phyloP scores from a whole-genome alignment of 768 basidiomycete genomes.

The Trichaptum fuscoviolaceum region DNA sequence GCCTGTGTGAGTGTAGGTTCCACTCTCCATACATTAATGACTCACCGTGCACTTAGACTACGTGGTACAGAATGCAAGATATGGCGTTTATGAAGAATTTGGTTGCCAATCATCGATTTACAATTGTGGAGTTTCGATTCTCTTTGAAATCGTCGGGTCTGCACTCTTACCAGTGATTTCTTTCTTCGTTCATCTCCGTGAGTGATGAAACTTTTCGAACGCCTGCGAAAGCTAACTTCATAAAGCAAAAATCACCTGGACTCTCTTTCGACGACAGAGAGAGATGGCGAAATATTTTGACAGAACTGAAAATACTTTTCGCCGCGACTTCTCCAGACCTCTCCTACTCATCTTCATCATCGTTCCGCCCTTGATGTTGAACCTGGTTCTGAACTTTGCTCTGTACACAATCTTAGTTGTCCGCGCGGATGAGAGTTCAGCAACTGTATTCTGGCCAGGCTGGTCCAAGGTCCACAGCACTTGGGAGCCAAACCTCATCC shows the following conservation, averaged over 20 bases:
- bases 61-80: constrained; percentile 38
- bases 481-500: not conserved
- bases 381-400: not conserved
- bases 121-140: not conserved
- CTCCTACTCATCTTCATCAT: not conserved
- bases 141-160: not conserved
- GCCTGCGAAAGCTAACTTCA: constrained; percentile 13
- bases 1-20: not conserved
- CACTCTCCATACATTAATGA: not conserved
- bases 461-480: not conserved
- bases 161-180: not conserved
- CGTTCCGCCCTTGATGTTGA: not conserved
- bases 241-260: not conserved
- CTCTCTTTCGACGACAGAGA: not conserved
- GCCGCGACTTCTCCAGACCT: not conserved
- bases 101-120: constrained; percentile 25
- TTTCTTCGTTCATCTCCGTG: constrained; percentile 6
- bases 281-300: not conserved
- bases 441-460: not conserved
- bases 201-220: constrained; percentile 8
- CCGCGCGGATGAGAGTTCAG: not conserved
- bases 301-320: not conserved
- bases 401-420: not conserved
- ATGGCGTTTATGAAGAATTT: constrained; percentile 34
- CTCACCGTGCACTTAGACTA: constrained; percentile 23